Base-by-base conservation (phyloP, 1,139 yeast genomes). In the Geotrichum bryndzae region DNA sequence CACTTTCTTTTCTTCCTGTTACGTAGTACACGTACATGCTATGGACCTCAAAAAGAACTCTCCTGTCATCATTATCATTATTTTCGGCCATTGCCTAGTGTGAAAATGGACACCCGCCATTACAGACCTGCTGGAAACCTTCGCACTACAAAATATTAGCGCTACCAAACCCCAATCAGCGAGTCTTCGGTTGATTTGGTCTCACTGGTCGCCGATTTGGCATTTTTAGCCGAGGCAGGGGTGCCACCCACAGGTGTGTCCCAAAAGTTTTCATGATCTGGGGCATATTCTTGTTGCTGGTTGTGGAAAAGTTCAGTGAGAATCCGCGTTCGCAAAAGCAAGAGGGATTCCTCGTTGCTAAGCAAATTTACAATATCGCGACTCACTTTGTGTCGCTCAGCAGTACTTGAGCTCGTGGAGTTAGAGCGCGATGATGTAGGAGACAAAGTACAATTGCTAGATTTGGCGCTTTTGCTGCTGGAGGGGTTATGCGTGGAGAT, bases 121-220 rank as follows among this genome's bases (percentile, higher is more conserved):
- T 18, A 18, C 18, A 18, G 18, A 18, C 18, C 18, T 18, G 18
- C 18, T 18, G 18, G 18, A 46, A 11, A 11, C 18, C 13, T 46
- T 46, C 51, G 7, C 15, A 23, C 18, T n/a, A 15, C 18, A 18
- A 8, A 15, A n/a, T 18, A n/a, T 46, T 48, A 11, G 18, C 18
- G 18, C 18, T 51, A 59, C 58, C 58, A 59, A 8, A 59, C 61
- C 1, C 61, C 61, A 45, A 59, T 59, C 7, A 59, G 50, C 6
- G 54, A 50, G 2, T 56, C 57, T 7, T 35, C 18, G n/a, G 54
- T 58, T 23, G 58, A 54, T 18, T 56, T 54, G n/a, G 51, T 56
- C 54, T 56, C 56, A 23, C 61, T 56, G 15, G 54, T 53, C 11
- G 61, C 54, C 6, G 8, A 33, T 22, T 56, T 59, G 31, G 48